Evolutionary conservation across 257 asterid genomes (phyloP), one percentile per base, ranked within the genome.

Genomic region (Mitragyna speciosa): DNA sequence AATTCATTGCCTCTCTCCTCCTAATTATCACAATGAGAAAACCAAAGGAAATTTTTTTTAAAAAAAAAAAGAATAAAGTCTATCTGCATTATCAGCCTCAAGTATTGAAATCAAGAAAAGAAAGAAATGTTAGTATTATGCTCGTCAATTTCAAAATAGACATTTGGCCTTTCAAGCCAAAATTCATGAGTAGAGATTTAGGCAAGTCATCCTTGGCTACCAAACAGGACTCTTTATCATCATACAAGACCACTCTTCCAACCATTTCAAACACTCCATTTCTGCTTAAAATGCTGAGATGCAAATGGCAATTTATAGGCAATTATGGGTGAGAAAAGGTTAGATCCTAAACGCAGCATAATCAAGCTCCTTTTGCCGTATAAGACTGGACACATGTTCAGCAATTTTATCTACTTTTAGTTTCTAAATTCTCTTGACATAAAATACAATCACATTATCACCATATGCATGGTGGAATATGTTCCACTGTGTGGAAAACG

Each of bases 171-270:
- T 7, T 30, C 10, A 7, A 30, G 48, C 22, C 47, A 24, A 17
- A 31, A 33, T 47, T 39, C 65, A 17, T 1, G 61, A 72, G 56
- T 43, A 10, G 31, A 48, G 75, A 17, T 56, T 56, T 74, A 74
- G 78, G 78, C 68, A 74, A 73, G 77, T 73, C 77, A 73, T 73
- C 77, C 77, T 73, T 73, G 77, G 77, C 71, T 59, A 63, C 70
- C 80, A 49, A 48, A 78, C 72, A 74, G 33, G 78, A 74, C 78
- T 39, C 78, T 58, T 74, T 12, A 74, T 74, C 43, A 52, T 54
- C 78, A 74, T 54, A 33, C 78, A 31, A 74, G 69, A 58, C 78
- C 36, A 33, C 78, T 31, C 51, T 74, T 74, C 78, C 78, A 17
- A 3, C 36, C 75, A 70, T 70, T 64, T 70, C 31, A 24, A 22